Conservation (phyloP, 805 yeast genomes). For the Danielozyma ontarioensis region DNA sequence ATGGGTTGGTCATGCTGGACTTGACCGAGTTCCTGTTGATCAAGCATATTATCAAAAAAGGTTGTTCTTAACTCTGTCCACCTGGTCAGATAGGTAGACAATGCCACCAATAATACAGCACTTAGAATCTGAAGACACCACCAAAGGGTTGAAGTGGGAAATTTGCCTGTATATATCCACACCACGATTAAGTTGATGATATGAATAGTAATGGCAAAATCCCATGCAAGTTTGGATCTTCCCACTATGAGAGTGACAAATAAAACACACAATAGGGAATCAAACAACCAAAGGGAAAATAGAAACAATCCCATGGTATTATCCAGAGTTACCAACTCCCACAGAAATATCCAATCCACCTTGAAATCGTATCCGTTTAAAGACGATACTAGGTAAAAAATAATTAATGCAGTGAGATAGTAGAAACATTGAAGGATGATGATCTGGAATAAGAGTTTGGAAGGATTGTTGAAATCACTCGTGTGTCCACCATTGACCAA, state of each 20-base stretch:
- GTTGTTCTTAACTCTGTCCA: slow-evolving; percentile 90
- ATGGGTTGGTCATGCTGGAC: slow-evolving; percentile 12
- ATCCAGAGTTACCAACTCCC: slow-evolving; percentile 68
- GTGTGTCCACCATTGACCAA: background rate
- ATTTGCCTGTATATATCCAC: slow-evolving; percentile 55
- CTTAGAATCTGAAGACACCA: slow-evolving; percentile 75
- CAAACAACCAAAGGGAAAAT: slow-evolving; percentile 74
- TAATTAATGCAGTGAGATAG: slow-evolving; percentile 63
- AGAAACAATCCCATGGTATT: slow-evolving; percentile 79
- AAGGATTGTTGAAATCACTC: background rate
- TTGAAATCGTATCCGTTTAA: slow-evolving; percentile 68
- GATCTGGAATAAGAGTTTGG: slow-evolving; percentile 52
- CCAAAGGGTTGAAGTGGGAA: slow-evolving; percentile 78
- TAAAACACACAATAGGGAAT: slow-evolving; percentile 74
- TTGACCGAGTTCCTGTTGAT: slow-evolving; percentile 46
- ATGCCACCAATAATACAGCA: slow-evolving; percentile 60
- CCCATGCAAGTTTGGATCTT: slow-evolving; percentile 91
- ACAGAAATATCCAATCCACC: slow-evolving; percentile 70
- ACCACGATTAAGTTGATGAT: slow-evolving; percentile 69
- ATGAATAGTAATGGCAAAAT: slow-evolving; percentile 92
- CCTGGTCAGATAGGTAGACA: slow-evolving; percentile 86
- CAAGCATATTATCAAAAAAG: slow-evolving; percentile 79
- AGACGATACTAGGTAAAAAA: slow-evolving; percentile 61
- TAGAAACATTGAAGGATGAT: slow-evolving; percentile 72
- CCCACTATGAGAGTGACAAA: slow-evolving; percentile 88